Evolutionary conservation across 768 basidiomycete species (phyloP).

Genomic region (Macrolepiota fuliginosa): DNA sequence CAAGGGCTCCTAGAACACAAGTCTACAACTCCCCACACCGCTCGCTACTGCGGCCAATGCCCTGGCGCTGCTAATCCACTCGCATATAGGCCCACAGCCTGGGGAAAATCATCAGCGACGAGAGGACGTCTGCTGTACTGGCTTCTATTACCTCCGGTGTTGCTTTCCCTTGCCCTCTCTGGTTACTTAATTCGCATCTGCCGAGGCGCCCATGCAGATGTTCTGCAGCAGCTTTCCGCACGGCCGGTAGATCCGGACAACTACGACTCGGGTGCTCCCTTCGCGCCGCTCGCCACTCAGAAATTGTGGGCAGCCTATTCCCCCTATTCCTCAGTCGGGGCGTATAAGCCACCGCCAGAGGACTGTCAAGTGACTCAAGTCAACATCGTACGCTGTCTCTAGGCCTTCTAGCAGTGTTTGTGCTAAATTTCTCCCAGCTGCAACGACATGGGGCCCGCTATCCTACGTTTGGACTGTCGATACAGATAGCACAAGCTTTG

Average conservation of each 20-base stretch:
- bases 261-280: conserved; percentile 6
- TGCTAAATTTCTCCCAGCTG: conserved; percentile 39
- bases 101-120: background rate
- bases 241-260: background rate
- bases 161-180: background rate
- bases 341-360: conserved; percentile 44
- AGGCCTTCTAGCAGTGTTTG: background rate
- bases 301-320: conserved; percentile 59
- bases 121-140: background rate
- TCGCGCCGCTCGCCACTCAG: conserved; percentile 11
- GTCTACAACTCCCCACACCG: background rate
- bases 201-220: background rate
- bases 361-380: conserved; percentile 59
- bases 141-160: background rate
- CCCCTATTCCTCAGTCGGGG: conserved; percentile 50
- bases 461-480: conserved; percentile 53
- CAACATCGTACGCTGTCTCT: conserved; percentile 11
- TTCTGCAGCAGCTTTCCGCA: background rate
- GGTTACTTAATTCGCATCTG: background rate
- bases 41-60: background rate
- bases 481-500: conserved; percentile 44
- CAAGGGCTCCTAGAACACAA: background rate
- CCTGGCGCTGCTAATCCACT: background rate
- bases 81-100: background rate
- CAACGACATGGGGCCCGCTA: conserved; percentile 81